Evolutionary conservation across 345 rosid genomes (phyloP), one percentile per base, ranked within the genome.

Genomic region (Firmiana major): DNA sequence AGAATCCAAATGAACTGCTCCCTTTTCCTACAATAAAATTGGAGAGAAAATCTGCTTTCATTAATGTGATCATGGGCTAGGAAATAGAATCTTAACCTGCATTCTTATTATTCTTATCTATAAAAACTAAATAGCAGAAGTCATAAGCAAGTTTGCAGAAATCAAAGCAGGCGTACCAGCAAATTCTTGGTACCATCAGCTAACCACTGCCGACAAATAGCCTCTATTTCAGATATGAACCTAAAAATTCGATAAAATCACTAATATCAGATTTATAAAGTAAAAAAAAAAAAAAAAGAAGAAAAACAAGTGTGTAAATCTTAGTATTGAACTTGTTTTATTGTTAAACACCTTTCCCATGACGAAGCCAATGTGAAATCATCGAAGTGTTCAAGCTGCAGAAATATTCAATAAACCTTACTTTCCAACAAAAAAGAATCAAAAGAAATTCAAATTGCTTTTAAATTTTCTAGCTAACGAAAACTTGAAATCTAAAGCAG

Each of bases 341-440:
- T 19, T 8, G 19, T 22, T 2, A 46, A 67, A 19, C 87, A 93
- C 96, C 97, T 93, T 82, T 96, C 98, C 99, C 99, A 96, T 3
- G 99, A 89, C 62, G 98, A 96, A 19, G 97, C 99, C 64, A 96
- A 85, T n/a, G 99, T 96, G 63, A 96, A 96, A 87, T 93, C 99
- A 82, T 92, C 93, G 68, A 96, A 96, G 76, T 92, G 88, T 84
- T 96, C 95, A 6, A 93, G 86, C 99, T 96, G 85, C 77, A 81
- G 0, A 34, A 71, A 2, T 9, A 75, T 34, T 16, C 38, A 68
- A 68, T 46, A 68, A 26, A 46, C 57, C 7, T 68, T 13, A 68
- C 31, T 2, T 11, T 21, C 15, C 31, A 40, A 63, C 22, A 59
- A 21, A 17, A 34, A 51, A 70, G 1, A 73, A 74, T n/a, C 22